phyloP scores from a whole-genome alignment of 192 early-diverging fungal species.

The Gonapodya sp. region DNA sequence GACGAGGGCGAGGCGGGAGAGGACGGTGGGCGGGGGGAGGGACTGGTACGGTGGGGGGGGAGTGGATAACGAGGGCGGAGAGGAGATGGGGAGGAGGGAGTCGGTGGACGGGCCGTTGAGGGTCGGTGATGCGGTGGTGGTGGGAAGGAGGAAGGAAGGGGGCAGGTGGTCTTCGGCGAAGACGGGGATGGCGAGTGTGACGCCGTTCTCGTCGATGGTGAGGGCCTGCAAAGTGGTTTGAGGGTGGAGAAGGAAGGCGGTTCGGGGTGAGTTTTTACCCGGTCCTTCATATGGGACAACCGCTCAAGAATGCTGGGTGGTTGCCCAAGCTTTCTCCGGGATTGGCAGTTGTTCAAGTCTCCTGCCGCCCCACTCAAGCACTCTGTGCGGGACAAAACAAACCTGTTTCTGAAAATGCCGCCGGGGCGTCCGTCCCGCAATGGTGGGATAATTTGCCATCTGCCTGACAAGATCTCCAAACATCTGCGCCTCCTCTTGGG shows the following conservation, averaged over 20 bases:
- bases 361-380: neutral
- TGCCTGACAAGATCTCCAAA: neutral
- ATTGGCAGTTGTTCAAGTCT: neutral
- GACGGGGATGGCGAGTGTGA: conserved; percentile 5
- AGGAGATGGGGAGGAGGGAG: neutral
- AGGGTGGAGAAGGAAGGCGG: neutral
- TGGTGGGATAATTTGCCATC: neutral
- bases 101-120: neutral
- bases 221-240: too few species aligned
- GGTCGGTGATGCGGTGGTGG: neutral
- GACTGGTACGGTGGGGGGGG: neutral
- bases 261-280: neutral
- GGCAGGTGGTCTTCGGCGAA: conserved; percentile 4
- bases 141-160: neutral
- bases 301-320: neutral
- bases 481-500: neutral
- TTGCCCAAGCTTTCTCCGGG: neutral
- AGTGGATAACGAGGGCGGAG: neutral
- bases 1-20: neutral
- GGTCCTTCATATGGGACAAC: neutral
- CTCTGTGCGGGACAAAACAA: too few species aligned
- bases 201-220: conserved; percentile 10
- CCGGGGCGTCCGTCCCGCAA: neutral
- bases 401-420: neutral
- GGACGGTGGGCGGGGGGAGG: neutral